Conservation (phyloP, 495 filamentous ascomycete species). For the Penicillium steckii region DNA sequence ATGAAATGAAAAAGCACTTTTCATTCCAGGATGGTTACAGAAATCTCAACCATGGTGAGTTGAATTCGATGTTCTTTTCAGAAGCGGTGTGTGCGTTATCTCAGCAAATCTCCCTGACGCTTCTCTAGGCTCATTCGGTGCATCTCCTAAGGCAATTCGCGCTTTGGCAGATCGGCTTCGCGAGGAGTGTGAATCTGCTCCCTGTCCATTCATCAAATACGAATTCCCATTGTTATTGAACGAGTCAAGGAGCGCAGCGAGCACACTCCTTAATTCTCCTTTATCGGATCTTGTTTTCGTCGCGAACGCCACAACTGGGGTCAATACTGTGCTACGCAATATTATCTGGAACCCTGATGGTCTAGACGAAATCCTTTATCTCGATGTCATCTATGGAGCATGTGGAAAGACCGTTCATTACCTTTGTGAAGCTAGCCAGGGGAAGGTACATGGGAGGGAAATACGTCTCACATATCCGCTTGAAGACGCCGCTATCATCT, state of each 20-base stretch:
- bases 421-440: constrained; percentile 54
- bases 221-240: constrained; percentile 57
- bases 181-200: constrained; percentile 54
- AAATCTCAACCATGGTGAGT: constrained; percentile 74
- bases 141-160: constrained; percentile 60
- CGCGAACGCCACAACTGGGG: constrained; percentile 68
- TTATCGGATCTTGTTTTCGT: constrained; percentile 65
- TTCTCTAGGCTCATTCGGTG: constrained; percentile 66
- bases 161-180: constrained; percentile 53
- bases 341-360: constrained; percentile 50
- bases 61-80: not conserved
- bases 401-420: constrained; percentile 69
- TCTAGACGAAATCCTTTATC: constrained; percentile 54
- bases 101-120: not conserved
- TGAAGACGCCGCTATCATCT: constrained; percentile 53
- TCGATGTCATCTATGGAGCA: constrained; percentile 68
- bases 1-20: constrained; percentile 60
- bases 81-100: too few relatives aligned
- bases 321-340: constrained; percentile 74
- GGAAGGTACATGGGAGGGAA: constrained; percentile 24
- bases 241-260: constrained; percentile 58
- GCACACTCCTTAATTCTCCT: constrained; percentile 60
- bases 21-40: constrained; percentile 57
- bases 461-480: constrained; percentile 52
- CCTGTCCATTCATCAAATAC: constrained; percentile 71